Base-by-base conservation (phyloP, 179 eudicot genomes). In the Vitellaria paradoxa region DNA sequence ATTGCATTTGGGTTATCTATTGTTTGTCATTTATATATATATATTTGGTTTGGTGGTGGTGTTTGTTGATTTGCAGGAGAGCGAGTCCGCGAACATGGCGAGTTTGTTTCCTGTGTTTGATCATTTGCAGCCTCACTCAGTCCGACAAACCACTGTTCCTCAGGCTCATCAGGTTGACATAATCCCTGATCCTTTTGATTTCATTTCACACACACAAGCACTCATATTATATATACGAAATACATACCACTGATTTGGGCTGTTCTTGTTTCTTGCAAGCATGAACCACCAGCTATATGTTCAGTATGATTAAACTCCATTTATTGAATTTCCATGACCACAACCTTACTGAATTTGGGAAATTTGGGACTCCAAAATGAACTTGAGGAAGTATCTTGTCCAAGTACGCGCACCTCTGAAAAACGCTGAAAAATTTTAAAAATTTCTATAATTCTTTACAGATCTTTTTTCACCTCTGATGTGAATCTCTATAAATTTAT, bases 51-150 rank as follows among this genome's bases (percentile, higher is more conserved):
- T 21, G n/a, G 26, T 60, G 47, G 65, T 37, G 81, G 42, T 49
- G 70, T 55, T 23, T 20, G 6, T 69, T 75, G 78, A 9, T 15
- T 15, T 59, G 80, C 91, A 92, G 98, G 97, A 93, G 70, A 85
- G 81, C 76, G 98, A 86, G 55, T 76, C 89, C 11, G 74, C 85
- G 83, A 90, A 89, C 81, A 86, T 91, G 88, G 81, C 93, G 65
- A 90, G 78, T 78, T 84, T 94, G 74, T 91, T 92, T 84, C 94
- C 96, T 17, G 80, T 85, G 61, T 91, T 92, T 84, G 94, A 90
- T 70, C 94, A 90, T 71, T 82, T 90, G 73, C 98, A 94, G 81
- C 65, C 86, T 82, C 97, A 94, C 77, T 82, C 91, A 18, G 65
- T 91, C 4, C 88, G 93, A n/a, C 92, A 90, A 74, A 73, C 87